Conservation (phyloP, 768 basidiomycete species). For the Termitomyces sp. region DNA sequence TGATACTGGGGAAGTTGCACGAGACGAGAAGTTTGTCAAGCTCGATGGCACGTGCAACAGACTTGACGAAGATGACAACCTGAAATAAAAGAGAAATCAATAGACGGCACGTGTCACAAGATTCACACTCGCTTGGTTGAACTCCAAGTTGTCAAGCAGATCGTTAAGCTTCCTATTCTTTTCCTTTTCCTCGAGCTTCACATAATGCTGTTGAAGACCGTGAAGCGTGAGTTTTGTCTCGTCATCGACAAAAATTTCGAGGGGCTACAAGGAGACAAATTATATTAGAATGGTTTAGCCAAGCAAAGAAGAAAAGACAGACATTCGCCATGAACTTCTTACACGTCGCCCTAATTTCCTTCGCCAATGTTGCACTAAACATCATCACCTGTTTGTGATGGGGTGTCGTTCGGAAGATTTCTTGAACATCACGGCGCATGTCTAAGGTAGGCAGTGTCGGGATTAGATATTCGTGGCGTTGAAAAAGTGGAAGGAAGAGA, state of each 20-base stretch:
- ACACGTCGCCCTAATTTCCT: slow-evolving; percentile 96
- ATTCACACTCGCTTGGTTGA: slow-evolving; percentile 75
- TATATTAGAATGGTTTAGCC: background rate
- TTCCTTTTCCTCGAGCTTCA: slow-evolving; percentile 89
- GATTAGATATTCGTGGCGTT: slow-evolving; percentile 53
- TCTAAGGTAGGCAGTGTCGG: slow-evolving; percentile 74
- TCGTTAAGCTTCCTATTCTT: slow-evolving; percentile 99
- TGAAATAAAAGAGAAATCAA: slow-evolving; percentile 23
- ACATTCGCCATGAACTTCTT: slow-evolving; percentile 99
- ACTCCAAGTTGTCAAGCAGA: slow-evolving; percentile 90
- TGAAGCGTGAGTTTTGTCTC: slow-evolving; percentile 98
- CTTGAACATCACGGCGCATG: slow-evolving; percentile 99
- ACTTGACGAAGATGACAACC: slow-evolving; percentile 99
- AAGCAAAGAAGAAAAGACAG: slow-evolving; percentile 26
- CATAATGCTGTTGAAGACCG: slow-evolving; percentile 97
- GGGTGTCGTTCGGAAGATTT: slow-evolving; percentile 97
- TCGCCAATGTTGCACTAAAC: slow-evolving; percentile 97
- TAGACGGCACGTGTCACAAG: background rate
- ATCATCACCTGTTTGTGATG: slow-evolving; percentile 99
- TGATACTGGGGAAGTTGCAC: slow-evolving; percentile 98
- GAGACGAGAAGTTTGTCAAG: slow-evolving; percentile 93
- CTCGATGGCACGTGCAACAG: slow-evolving; percentile 93
- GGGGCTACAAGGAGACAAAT: slow-evolving; percentile 52
- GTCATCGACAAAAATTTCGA: slow-evolving; percentile 99
- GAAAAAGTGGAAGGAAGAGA: slow-evolving; percentile 48